A percentile compares a stretch with the other conserved stretches of the same genome.
Conservation (phyloP, 1,284 basidiomycete genomes). For the Clitocybe nebularis region DNA sequence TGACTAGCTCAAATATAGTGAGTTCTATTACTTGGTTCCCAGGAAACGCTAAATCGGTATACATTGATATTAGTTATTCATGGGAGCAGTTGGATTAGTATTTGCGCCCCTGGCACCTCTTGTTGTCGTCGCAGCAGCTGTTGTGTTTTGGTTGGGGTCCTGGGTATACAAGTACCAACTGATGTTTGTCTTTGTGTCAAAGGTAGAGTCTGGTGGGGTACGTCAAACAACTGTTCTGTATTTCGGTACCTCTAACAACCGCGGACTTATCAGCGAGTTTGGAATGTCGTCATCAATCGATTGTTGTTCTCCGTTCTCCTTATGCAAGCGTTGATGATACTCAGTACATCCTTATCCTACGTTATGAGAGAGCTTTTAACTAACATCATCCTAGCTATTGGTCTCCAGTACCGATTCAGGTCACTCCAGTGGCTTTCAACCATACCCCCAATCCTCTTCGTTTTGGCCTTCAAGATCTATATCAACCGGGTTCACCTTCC, state of each 20-base stretch:
- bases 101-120: conserved; percentile 92
- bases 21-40: conserved; percentile 15
- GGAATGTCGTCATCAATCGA: conserved; percentile 90
- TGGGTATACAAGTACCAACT: conserved; percentile 90
- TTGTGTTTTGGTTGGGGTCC: conserved; percentile 82
- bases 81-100: conserved; percentile 82
- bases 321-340: conserved; percentile 83
- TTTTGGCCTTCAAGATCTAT: conserved; percentile 81
- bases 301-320: conserved; percentile 70
- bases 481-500: conserved; percentile 64
- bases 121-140: conserved; percentile 69
- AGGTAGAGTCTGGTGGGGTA: conserved; percentile 88
- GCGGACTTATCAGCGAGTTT: conserved; percentile 62
- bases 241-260: background rate
- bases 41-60: too few species aligned
- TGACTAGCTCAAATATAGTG: conserved; percentile 60
- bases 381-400: conserved; percentile 60
- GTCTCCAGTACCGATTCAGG: conserved; percentile 75
- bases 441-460: conserved; percentile 74
- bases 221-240: conserved; percentile 26
- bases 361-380: background rate
- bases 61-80: conserved; percentile 67
- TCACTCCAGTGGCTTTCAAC: conserved; percentile 70
- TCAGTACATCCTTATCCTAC: conserved; percentile 58
- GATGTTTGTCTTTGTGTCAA: conserved; percentile 88